These are phyloP conservation scores for Hippophae rhamnoides DNA, from an alignment of 306 rosid genomes.

Conservation along the genomic window DNA sequence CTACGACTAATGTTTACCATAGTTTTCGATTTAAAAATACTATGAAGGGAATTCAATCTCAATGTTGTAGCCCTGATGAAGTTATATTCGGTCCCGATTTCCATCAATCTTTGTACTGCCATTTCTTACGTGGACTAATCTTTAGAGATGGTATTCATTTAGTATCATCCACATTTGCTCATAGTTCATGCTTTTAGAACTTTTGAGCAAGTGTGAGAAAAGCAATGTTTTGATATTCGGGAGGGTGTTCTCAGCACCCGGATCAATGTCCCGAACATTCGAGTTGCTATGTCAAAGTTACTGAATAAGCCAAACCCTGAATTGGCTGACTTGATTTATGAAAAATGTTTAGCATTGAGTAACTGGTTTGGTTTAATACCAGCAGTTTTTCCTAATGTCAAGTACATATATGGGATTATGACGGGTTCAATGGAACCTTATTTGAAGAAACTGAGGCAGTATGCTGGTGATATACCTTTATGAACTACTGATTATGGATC, in stretches of 20 bases:
- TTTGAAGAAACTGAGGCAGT: slow-evolving; percentile 65
- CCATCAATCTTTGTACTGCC: slow-evolving; percentile 82
- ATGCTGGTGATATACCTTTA: slow-evolving; percentile 63
- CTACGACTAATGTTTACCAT: slow-evolving; percentile 68
- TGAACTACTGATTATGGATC: slow-evolving; percentile 84
- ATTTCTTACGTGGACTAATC: slow-evolving; percentile 72
- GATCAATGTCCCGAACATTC: slow-evolving; percentile 38
- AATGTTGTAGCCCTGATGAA: slow-evolving; percentile 69
- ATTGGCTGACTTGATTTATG: slow-evolving; percentile 17
- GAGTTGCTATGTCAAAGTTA: slow-evolving; percentile 52
- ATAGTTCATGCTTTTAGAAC: slow-evolving; percentile 69
- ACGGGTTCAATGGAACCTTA: slow-evolving; percentile 93
- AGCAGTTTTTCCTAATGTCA: slow-evolving; percentile 65
- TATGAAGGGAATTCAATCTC: slow-evolving; percentile 49
- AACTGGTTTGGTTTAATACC: slow-evolving; percentile 84
- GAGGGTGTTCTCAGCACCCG: slow-evolving; percentile 49
- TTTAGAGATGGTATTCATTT: slow-evolving; percentile 48
- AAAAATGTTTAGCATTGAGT: slow-evolving; percentile 47
- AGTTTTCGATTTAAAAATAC: slow-evolving; percentile 20
- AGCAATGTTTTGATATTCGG: slow-evolving; percentile 51
- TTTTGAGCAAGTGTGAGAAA: slow-evolving; percentile 73
- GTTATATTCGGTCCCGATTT: slow-evolving; percentile 79
- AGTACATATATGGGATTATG: slow-evolving; percentile 76
- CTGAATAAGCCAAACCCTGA: slow-evolving; percentile 42
- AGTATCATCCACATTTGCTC: slow-evolving; percentile 65